A percentile compares a stretch with the other conserved stretches of the same genome.
These are phyloP conservation scores for Fusarium fujikuroi DNA, from an alignment of 2,329 filamentous ascomycete genomes.

Conservation along the genomic window DNA sequence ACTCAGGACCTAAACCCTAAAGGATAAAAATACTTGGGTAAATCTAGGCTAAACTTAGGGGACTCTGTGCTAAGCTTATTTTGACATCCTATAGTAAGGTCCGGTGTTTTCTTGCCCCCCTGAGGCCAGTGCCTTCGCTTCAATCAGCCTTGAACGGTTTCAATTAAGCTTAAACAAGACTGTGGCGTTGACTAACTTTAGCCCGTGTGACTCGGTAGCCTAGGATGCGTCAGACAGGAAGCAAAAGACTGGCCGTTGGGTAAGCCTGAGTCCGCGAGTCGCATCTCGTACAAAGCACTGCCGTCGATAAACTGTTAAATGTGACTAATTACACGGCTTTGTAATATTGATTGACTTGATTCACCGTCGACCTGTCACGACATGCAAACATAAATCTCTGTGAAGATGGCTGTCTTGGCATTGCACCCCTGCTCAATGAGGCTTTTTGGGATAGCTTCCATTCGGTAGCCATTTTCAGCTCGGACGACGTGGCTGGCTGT, in stretches of 20 bases:
- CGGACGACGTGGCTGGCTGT: not conserved
- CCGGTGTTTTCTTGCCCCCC: too few relatives aligned
- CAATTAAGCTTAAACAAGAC: not conserved
- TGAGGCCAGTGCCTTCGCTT: accelerated
- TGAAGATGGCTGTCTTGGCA: not conserved
- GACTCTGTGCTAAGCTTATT: too few relatives aligned
- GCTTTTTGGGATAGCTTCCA: not conserved
- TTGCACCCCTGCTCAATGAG: not conserved
- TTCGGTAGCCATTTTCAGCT: not conserved
- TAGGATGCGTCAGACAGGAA: not conserved
- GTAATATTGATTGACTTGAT: too few relatives aligned
- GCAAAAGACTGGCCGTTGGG: not conserved
- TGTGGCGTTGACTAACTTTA: not conserved
- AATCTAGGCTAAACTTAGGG: too few relatives aligned
- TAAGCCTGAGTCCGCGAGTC: not conserved
- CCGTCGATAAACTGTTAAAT: too few relatives aligned
- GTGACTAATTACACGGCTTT: too few relatives aligned
- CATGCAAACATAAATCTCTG: too few relatives aligned
- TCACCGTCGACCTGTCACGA: too few relatives aligned
- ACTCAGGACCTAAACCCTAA: too few relatives aligned
- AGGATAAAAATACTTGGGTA: too few relatives aligned
- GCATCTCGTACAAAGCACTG: too few relatives aligned
- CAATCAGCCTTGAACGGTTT: accelerated
- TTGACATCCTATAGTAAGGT: too few relatives aligned
- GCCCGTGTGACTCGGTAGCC: not conserved